These are phyloP conservation scores for Dendrocalamus sinicus DNA, from an alignment of 176 grass and related monocot species.

Conservation along the genomic window DNA sequence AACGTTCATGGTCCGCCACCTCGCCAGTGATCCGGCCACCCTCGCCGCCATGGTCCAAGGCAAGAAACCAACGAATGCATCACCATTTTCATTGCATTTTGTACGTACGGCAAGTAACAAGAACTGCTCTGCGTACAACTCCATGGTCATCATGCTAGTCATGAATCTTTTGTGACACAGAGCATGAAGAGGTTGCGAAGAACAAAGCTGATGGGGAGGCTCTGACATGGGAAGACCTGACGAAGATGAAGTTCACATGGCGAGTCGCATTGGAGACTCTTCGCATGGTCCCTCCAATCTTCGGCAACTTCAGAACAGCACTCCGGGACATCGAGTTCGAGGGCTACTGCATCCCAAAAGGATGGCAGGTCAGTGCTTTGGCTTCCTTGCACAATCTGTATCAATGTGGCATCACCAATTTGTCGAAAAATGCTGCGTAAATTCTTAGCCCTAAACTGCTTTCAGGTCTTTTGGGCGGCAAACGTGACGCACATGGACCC, in stretches of 20 bases:
- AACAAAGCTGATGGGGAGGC: conserved; percentile 38
- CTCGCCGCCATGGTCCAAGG: conserved; percentile 43
- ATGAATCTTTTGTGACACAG: neutral
- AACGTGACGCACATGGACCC: conserved; percentile 54
- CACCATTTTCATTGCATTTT: neutral
- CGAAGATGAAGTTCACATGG: conserved; percentile 63
- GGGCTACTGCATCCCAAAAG: conserved; percentile 54
- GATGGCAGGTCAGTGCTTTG: conserved; percentile 48
- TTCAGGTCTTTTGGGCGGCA: conserved; percentile 53
- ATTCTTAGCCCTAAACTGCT: neutral
- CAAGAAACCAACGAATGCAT: neutral
- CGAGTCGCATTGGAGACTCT: conserved; percentile 50
- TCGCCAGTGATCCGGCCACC: conserved; percentile 45
- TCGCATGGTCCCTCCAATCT: conserved; percentile 41
- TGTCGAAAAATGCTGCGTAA: neutral
- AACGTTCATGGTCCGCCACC: conserved; percentile 65
- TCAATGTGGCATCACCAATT: neutral
- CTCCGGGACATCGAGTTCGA: conserved; percentile 44
- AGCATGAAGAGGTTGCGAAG: conserved; percentile 50
- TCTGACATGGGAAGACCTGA: conserved; percentile 53
- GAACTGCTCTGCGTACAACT: neutral
- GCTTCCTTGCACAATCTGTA: neutral
- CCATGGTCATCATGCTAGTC: neutral
- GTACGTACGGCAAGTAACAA: neutral
- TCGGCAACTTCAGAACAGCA: conserved; percentile 50